Base-by-base conservation (phyloP, 495 filamentous ascomycete species). In the Penicillium argentinense region DNA sequence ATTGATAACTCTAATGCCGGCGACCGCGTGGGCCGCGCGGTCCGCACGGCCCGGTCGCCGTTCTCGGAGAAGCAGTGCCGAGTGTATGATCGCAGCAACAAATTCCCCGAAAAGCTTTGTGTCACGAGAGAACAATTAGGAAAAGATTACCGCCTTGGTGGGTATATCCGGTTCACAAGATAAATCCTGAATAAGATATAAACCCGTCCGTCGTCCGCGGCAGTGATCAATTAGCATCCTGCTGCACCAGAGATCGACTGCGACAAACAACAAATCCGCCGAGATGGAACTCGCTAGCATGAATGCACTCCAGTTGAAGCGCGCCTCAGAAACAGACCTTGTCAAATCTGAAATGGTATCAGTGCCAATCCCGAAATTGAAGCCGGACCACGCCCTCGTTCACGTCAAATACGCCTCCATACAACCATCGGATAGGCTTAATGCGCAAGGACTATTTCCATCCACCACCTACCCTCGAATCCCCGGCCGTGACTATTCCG, bases 391-490 rank as follows among this genome's bases (percentile, higher is more conserved):
- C 13, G 56, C 56, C 7, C 38, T 59, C 17, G 41, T 59, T 19
- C 49, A 39, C 30, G 40, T 59, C 14, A 26, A 38, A 17, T 53
- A 55, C 34, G 17, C 56, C 12, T 59, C 48, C 21, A 69, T 72
- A 37, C 68, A 75, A 38, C 72, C 71, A 36, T 65, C 63, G 32
- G 70, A 75, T 49, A 50, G 69, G 19, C 43, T 75, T 7, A 72
- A 75, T 40, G 51, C 57, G 7, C 56, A 66, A 46, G 69, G 67
- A 9, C 22, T 36, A 3, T 74, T 74, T 47, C 57, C 57, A 40
- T 54, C 41, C 36, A 74, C 66, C 25, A 74, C 48, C 2, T 69
- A 51, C 33, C 71, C 71, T 2, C 64, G 69, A 21, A 42, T 72
- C 12, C 68, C 69, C 9, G 73, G 73, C 9, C 69, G 69, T 13